Evolutionary conservation across 345 rosid genomes (phyloP), one percentile per base, ranked within the genome.

Genomic region (Eucalyptus polybractea): DNA sequence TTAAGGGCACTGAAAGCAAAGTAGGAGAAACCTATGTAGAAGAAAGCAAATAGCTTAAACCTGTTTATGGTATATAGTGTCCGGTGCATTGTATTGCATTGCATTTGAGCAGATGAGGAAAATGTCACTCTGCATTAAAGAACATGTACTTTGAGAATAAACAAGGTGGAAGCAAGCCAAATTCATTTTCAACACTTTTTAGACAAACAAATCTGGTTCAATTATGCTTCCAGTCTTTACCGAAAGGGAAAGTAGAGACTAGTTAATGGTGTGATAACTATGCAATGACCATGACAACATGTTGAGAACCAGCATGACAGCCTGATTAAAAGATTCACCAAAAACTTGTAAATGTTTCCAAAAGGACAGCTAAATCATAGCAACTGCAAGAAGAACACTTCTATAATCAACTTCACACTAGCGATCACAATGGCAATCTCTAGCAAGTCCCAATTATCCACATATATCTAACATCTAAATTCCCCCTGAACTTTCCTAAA

Each of bases 61-160:
- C 94, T 96, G 99, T 93, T 93, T 96, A 90, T 96, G 88, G 94
- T 96, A 96, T 50, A 96, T 89, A 13, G 98, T 96, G 87, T 96
- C 99, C 16, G 97, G 90, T 16, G 96, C 90, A 93, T 96, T 96
- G 88, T 96, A 96, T 91, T 91, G 94, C 99, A 96, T 96, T 56
- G 99, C 98, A 90, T 96, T 96, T 87, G 98, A 94, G 95, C 98
- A 96, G 90, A 96, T 95, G 87, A 96, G 90, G 89, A 94, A 93
- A 80, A 96, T 91, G 60, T 96, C 99, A 87, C 94, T 93, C 99
- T 96, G 95, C 95, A 95, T 81, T 87, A 25, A 92, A 92, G 80
- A 92, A 90, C 91, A 76, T 60, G 76, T 91, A 44, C 67, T 89
- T 69, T 76, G 8, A 76, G 47, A 40, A 72, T 17, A 72, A 40